Base-by-base conservation (phyloP, 331 rosid species). In the Malus hybrid region DNA sequence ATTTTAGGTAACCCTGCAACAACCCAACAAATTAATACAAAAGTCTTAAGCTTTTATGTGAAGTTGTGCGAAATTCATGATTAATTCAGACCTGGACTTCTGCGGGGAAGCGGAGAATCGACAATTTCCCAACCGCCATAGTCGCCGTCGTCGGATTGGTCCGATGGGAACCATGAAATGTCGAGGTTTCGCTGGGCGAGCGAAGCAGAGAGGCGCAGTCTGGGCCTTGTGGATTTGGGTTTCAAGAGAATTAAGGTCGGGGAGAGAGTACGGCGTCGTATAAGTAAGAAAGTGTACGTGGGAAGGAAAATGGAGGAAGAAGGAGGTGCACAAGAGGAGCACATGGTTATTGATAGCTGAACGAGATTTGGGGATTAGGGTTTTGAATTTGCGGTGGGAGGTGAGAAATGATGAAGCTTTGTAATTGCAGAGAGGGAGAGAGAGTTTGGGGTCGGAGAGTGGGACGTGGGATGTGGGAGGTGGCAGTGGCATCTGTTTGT, bases 111-210 rank as follows among this genome's bases (percentile, higher is more conserved):
- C 19, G 91, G 91, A 69, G 79, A 5, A 12, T 90, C 87, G 50
- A 78, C 60, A 56, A 82, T 7, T 46, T 82, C 89, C 98, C 98
- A 91, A 10, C 98, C 97, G 56, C 90, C 88, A 74, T 79, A 87
- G 62, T 79, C 81, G 55, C 70, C 79, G 73, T 56, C 5, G 42
- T 86, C 44, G 59, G 65, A 74, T 32, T 67, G 66, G 56, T 80
- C 65, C 4, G 80, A 80, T 13, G 90, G 74, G 75, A 67, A 50
- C 96, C 93, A 90, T 4, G 90, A 84, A 69, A 80, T 68, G 27
- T 81, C 50, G 33, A 80, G 33, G 79, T 72, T 74, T 28, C 46
- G 62, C 63, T 85, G 83, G 14, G 88, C 78, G 69, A 88, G 69
- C 28, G 89, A 83, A 18, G 91, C 87, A 60, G 80, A 69, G 80